Percentiles rank a stretch among this genome's conserved stretches.
phyloP scores from a whole-genome alignment of 148 eudicot species.

The Nyssa sinensis region DNA sequence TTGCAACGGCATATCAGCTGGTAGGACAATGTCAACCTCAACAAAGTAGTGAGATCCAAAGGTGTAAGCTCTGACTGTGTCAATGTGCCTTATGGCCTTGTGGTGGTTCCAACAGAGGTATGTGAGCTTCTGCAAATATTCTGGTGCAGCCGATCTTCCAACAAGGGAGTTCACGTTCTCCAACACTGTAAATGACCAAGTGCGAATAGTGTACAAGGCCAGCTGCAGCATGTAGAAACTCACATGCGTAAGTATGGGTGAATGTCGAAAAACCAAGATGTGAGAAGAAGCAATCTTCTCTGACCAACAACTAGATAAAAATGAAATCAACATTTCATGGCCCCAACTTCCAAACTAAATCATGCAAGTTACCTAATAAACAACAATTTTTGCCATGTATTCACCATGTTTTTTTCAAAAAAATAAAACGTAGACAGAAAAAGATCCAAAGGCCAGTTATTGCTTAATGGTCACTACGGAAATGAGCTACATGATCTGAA shows the following conservation, averaged over 20 bases:
- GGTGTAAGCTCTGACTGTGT: conserved; percentile 74
- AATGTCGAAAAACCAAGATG: not conserved
- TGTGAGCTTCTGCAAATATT: conserved; percentile 79
- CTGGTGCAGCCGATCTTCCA: conserved; percentile 90
- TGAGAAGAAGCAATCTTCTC: not conserved
- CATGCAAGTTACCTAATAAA: no score
- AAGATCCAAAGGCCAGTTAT: not conserved
- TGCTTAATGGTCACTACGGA: not conserved
- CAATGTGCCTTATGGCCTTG: conserved; percentile 66
- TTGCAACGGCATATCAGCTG: conserved; percentile 66
- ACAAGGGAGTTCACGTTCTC: conserved; percentile 89
- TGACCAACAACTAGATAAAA: not conserved
- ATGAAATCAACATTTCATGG: no score
- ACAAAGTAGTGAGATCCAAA: conserved; percentile 79
- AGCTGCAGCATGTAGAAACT: conserved; percentile 40
- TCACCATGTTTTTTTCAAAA: no score
- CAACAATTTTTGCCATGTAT: not conserved
- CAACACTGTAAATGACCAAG: conserved; percentile 90
- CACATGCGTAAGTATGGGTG: not conserved
- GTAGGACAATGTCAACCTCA: conserved; percentile 76
- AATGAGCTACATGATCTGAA: not conserved
- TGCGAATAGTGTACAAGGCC: conserved; percentile 87
- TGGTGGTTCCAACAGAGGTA: conserved; percentile 90
- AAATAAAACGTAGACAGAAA: no score
- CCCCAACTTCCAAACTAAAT: no score